phyloP scores from a whole-genome alignment of 495 filamentous ascomycete genomes.

The Geoglossum glabrum region DNA sequence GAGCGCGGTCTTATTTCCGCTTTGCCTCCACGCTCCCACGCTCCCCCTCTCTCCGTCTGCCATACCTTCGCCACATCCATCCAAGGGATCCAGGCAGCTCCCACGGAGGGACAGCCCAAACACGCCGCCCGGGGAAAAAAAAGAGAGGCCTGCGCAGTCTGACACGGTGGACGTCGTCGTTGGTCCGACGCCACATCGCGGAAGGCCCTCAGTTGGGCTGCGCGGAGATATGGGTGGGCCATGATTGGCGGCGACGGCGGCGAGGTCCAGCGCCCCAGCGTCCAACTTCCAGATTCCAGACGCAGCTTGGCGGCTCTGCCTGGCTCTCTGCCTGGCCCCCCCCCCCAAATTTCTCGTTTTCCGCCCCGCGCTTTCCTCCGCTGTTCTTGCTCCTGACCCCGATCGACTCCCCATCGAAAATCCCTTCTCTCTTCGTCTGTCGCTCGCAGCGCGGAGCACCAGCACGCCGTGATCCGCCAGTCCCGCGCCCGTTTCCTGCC shows the following conservation, averaged over 20 bases:
- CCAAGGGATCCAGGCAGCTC: too few relatives aligned
- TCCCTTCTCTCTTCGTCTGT: background rate
- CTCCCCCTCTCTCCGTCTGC: too few relatives aligned
- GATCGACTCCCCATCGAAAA: background rate
- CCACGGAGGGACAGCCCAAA: too few relatives aligned
- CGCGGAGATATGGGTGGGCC: background rate
- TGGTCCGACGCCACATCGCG: background rate
- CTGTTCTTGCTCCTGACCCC: background rate
- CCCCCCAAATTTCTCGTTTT: background rate
- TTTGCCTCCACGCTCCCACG: too few relatives aligned
- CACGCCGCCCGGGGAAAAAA: too few relatives aligned
- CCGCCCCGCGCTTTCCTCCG: background rate
- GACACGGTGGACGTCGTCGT: background rate
- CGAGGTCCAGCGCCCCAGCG: too few relatives aligned
- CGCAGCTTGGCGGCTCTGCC: background rate
- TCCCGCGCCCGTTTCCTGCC: background rate
- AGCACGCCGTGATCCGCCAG: background rate
- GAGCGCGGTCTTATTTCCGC: too few relatives aligned
- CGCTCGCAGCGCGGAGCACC: background rate
- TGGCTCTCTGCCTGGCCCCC: too few relatives aligned
- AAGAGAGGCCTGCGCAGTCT: too few relatives aligned
- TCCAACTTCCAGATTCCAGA: too few relatives aligned
- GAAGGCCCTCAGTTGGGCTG: background rate
- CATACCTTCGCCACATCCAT: background rate
- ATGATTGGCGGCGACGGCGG: background rate